Evolutionary conservation across 495 filamentous ascomycete species (phyloP).

Genomic region (Aspergillus avenaceus): DNA sequence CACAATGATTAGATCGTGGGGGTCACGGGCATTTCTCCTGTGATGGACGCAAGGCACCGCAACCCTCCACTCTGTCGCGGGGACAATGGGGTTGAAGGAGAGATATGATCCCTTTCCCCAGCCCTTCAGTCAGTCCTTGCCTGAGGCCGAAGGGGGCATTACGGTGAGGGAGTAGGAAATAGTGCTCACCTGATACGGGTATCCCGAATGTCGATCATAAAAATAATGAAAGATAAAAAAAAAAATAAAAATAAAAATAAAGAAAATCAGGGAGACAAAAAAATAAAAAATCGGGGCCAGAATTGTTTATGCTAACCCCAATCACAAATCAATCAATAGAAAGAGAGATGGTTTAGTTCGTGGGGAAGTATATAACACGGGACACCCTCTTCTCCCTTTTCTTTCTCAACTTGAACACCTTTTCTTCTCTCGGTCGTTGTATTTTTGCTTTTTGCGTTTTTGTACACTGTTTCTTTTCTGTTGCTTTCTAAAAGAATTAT

Average conservation of each 20-base stretch:
- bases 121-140: conserved; percentile 21
- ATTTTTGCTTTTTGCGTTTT: too few relatives aligned
- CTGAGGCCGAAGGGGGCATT: conserved; percentile 9
- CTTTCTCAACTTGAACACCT: too few relatives aligned
- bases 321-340: too few relatives aligned
- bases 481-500: too few relatives aligned
- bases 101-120: conserved; percentile 17
- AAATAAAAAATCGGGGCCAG: not conserved
- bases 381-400: too few relatives aligned
- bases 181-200: conserved; percentile 19
- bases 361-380: too few relatives aligned
- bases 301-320: not conserved
- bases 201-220: conserved; percentile 18
- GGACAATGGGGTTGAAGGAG: conserved; percentile 9
- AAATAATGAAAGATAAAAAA: conserved; percentile 5
- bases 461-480: too few relatives aligned
- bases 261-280: not conserved
- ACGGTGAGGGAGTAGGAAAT: conserved; percentile 13
- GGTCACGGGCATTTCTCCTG: conserved; percentile 21
- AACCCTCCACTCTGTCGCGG: conserved; percentile 11
- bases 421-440: too few relatives aligned
- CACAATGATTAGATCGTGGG: conserved; percentile 11
- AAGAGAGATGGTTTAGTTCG: too few relatives aligned
- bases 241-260: not conserved
- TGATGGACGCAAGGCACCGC: conserved; percentile 21